These are phyloP conservation scores for maize (Zea mays) DNA, from an alignment of 176 grass and related monocot genomes.

Conservation along the genomic window Zm-B73-REFERENCE-NAM-5.0 NC_050105.1:141626501-141627000, in stretches of 20 bases:
- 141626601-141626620: conserved; percentile 70
- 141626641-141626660: conserved; percentile 91
- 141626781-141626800: not conserved
- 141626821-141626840: not conserved
- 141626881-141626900: conserved; percentile 1
- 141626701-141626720: conserved; percentile 60
- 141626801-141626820: not conserved
- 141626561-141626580: not conserved
- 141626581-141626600: conserved; percentile 7
- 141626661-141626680: conserved; percentile 93
- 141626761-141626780: conserved; percentile 50
- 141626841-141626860: not conserved
- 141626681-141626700: conserved; percentile 67
- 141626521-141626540: conserved; percentile 36
- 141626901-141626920: not conserved
- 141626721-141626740: conserved; percentile 85
- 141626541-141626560: not conserved
- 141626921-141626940: not conserved
- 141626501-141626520: conserved; percentile 36
- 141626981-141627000: not conserved
- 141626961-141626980: not conserved
- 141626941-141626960: conserved; percentile 12
- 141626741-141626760: conserved; percentile 70
- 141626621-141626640: conserved; percentile 98
- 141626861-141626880: not conserved